Evolutionary conservation across 257 asterid genomes (phyloP).

Genomic region (Salvia rosmarinus): DNA sequence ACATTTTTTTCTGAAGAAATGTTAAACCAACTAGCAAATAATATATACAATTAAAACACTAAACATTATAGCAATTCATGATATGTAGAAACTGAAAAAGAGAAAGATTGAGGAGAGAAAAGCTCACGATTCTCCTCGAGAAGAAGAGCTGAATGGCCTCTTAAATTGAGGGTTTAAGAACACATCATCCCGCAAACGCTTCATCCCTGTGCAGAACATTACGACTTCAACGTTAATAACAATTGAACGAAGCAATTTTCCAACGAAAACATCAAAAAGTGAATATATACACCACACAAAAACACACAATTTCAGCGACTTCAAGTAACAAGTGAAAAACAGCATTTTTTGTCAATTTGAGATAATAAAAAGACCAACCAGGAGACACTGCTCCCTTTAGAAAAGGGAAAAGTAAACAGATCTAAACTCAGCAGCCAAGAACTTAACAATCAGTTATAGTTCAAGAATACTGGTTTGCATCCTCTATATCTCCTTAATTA

Average conservation of each 20-base stretch:
- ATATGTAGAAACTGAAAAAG: background rate
- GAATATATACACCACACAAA: background rate
- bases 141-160: slow-evolving; percentile 58
- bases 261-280: background rate
- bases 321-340: background rate
- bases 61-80: slow-evolving; percentile 13
- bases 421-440: slow-evolving; percentile 40
- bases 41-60: slow-evolving; percentile 33
- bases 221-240: slow-evolving; percentile 37
- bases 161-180: slow-evolving; percentile 64
- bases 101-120: background rate
- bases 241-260: background rate
- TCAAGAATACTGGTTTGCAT: background rate
- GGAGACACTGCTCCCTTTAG: slow-evolving; percentile 36
- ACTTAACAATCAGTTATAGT: slow-evolving; percentile 30
- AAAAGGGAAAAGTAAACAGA: slow-evolving; percentile 45
- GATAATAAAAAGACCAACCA: slow-evolving; percentile 30
- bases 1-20: slow-evolving; percentile 6
- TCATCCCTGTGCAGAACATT: slow-evolving; percentile 61
- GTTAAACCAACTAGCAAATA: background rate
- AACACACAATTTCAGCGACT: slow-evolving; percentile 19
- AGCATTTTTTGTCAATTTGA: background rate
- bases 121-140: slow-evolving; percentile 67
- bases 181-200: slow-evolving; percentile 77
- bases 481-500: background rate